Evolutionary conservation across 176 grass and related monocot species (phyloP).

Genomic region (Phoenix dactylifera): DNA sequence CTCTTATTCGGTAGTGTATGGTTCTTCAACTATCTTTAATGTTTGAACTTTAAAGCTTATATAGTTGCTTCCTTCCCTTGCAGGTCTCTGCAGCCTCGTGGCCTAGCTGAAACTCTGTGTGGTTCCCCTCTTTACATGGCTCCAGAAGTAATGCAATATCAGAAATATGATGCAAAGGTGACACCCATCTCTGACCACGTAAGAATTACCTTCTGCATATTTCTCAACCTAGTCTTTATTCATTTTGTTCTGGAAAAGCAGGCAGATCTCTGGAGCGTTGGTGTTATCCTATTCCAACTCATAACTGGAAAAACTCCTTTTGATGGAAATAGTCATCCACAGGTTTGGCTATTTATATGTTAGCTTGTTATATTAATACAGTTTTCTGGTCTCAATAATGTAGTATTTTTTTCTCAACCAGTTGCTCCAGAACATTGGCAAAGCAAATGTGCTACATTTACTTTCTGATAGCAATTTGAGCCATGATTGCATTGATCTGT

Average conservation of each 20-base stretch:
- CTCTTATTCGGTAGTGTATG: too few relatives aligned
- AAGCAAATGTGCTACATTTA: slow-evolving; percentile 49
- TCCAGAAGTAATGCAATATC: slow-evolving; percentile 91
- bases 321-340: slow-evolving; percentile 78
- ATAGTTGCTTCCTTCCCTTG: background rate
- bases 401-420: slow-evolving; percentile 14
- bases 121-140: slow-evolving; percentile 99
- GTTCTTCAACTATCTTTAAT: too few relatives aligned
- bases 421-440: slow-evolving; percentile 78
- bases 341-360: slow-evolving; percentile 39
- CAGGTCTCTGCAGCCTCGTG: slow-evolving; percentile 36
- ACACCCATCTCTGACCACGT: slow-evolving; percentile 2
- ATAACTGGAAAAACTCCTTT: slow-evolving; percentile 85
- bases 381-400: too few relatives aligned
- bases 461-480: slow-evolving; percentile 58
- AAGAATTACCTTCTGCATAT: slow-evolving; percentile 10
- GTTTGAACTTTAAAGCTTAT: too few relatives aligned
- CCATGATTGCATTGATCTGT: slow-evolving; percentile 71
- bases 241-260: slow-evolving; percentile 40
- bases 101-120: slow-evolving; percentile 86
- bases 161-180: slow-evolving; percentile 99
- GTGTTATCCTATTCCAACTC: slow-evolving; percentile 96
- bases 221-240: slow-evolving; percentile 17
- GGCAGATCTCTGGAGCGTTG: slow-evolving; percentile 98
- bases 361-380: background rate